A percentile compares a stretch with the other conserved stretches of the same genome.
phyloP scores from a whole-genome alignment of 805 yeast species.

The Candida oleophila region DNA sequence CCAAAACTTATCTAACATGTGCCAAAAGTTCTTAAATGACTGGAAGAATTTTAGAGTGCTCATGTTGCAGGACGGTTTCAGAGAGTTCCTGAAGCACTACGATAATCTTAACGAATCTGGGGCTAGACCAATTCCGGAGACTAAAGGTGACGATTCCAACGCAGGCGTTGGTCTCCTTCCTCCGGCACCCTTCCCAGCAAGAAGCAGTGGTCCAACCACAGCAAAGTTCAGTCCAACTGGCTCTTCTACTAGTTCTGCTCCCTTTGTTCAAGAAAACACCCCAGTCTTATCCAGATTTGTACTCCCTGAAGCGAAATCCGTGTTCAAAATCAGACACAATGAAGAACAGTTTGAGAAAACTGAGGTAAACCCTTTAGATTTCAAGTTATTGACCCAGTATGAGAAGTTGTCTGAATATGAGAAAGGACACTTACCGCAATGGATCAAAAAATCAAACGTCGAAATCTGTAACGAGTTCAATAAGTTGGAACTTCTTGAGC shows the following conservation, averaged over 20 bases:
- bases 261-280: constrained; percentile 13
- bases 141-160: neutral
- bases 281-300: constrained; percentile 52
- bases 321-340: constrained; percentile 47
- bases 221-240: neutral
- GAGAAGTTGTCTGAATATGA: constrained; percentile 15
- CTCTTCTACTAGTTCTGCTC: neutral
- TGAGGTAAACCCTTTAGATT: constrained; percentile 5
- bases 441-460: constrained; percentile 41
- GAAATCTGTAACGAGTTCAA: constrained; percentile 47
- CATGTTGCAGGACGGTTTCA: constrained; percentile 44
- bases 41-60: constrained; percentile 34
- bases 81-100: constrained; percentile 24
- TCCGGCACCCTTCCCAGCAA: neutral
- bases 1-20: constrained; percentile 44
- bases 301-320: constrained; percentile 43
- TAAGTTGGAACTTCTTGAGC: constrained; percentile 67
- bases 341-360: constrained; percentile 41
- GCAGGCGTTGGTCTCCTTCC: neutral
- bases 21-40: constrained; percentile 45
- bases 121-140: neutral
- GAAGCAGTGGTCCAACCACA: neutral
- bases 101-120: constrained; percentile 23
- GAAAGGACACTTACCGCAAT: constrained; percentile 43
- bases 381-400: constrained; percentile 9